A percentile compares a stretch with the other conserved stretches of the same genome.
Conservation (phyloP, 441 rosid genomes). For the Mallotus japonicus region DNA sequence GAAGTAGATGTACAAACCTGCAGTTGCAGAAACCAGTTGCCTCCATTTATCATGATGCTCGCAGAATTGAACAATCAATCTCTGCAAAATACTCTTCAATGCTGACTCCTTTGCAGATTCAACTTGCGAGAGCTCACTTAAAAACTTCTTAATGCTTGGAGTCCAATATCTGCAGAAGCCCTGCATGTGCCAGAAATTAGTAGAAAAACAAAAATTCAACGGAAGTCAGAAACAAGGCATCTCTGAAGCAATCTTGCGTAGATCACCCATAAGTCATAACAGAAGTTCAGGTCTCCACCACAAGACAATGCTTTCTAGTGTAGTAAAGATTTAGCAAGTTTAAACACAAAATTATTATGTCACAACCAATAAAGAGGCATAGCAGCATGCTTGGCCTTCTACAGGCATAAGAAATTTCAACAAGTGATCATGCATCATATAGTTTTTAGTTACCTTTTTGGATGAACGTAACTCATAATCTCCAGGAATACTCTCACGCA, state of each 20-base stretch:
- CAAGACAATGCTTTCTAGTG: too few species aligned
- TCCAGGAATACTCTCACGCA: constrained; percentile 68
- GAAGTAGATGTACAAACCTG: constrained; percentile 50
- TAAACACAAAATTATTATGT: background rate
- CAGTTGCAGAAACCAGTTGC: constrained; percentile 68
- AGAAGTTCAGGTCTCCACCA: constrained; percentile 6
- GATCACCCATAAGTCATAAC: background rate
- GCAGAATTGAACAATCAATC: constrained; percentile 68
- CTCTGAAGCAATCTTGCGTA: constrained; percentile 9
- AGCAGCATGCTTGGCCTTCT: background rate
- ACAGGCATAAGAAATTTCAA: constrained; percentile 5
- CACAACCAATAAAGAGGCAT: background rate
- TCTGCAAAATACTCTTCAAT: constrained; percentile 73
- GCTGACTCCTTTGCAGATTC: constrained; percentile 78
- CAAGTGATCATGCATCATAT: background rate
- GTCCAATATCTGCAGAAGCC: constrained; percentile 82
- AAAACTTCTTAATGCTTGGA: constrained; percentile 62
- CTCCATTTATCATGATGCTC: constrained; percentile 84
- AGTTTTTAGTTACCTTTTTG: constrained; percentile 60
- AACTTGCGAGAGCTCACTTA: constrained; percentile 75
- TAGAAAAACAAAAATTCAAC: background rate
- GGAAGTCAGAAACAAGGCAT: background rate
- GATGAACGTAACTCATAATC: constrained; percentile 95
- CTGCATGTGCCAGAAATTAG: constrained; percentile 40
- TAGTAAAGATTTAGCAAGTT: too few species aligned